Evolutionary conservation across 805 yeast genomes (phyloP).

Genomic region (Suhomyces emberorum): DNA sequence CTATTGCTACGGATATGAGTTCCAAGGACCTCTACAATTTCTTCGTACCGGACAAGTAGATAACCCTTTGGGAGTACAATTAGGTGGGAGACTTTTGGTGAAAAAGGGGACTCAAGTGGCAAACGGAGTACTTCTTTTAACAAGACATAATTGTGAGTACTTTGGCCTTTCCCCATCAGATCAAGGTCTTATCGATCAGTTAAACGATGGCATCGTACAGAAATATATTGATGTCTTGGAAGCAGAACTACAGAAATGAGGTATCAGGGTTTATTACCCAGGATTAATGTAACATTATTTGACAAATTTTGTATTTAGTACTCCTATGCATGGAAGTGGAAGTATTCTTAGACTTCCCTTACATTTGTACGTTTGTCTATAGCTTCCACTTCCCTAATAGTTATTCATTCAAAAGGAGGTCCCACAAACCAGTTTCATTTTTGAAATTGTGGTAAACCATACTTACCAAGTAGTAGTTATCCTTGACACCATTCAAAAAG

Average conservation of each 20-base stretch:
- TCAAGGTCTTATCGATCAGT: slow-evolving; percentile 20
- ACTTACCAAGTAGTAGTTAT: slow-evolving; percentile 73
- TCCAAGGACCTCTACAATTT: slow-evolving; percentile 48
- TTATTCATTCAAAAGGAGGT: slow-evolving; percentile 42
- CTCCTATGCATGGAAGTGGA: too few species aligned
- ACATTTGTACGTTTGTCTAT: too few species aligned
- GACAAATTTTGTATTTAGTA: too few species aligned
- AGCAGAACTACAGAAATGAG: too few species aligned
- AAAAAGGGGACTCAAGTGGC: slow-evolving; percentile 44
- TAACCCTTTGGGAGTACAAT: slow-evolving; percentile 25
- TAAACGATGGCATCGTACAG: slow-evolving; percentile 34
- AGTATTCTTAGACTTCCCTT: too few species aligned
- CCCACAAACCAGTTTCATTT: slow-evolving; percentile 76
- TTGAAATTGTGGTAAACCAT: slow-evolving; percentile 82
- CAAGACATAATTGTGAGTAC: slow-evolving; percentile 28
- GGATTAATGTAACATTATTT: too few species aligned
- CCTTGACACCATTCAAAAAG: slow-evolving; percentile 58
- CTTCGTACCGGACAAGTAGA: slow-evolving; percentile 35
- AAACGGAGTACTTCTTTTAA: slow-evolving; percentile 45
- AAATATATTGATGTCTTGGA: slow-evolving; percentile 40
- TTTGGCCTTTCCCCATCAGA: slow-evolving; percentile 26
- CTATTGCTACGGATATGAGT: slow-evolving; percentile 55
- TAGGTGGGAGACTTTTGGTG: slow-evolving; percentile 60
- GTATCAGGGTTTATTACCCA: too few species aligned
- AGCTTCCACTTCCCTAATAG: slow-evolving; percentile 11